Percentiles rank a stretch among this genome's conserved stretches.
phyloP scores from a whole-genome alignment of 768 basidiomycete species.

The Boletales sp. region DNA sequence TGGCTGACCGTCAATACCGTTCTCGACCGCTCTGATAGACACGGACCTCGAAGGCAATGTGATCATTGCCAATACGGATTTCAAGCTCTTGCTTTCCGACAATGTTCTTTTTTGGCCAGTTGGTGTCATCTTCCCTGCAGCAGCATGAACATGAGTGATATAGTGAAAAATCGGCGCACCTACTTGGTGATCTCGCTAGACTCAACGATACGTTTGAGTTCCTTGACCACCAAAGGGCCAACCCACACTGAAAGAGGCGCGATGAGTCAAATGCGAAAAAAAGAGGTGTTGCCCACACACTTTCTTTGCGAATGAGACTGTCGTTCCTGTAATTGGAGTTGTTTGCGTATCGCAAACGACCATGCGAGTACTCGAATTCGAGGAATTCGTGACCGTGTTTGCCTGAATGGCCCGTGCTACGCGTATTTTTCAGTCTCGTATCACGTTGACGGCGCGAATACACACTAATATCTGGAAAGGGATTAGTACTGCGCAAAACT shows the following conservation, averaged over 20 bases:
- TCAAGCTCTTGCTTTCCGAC: conserved; percentile 98
- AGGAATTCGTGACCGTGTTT: conserved; percentile 98
- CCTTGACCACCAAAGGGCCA: conserved; percentile 86
- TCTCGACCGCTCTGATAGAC: background rate
- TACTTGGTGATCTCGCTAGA: conserved; percentile 94
- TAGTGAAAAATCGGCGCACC: background rate
- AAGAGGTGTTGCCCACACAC: conserved; percentile 46
- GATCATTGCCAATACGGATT: conserved; percentile 89
- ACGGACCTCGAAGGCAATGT: conserved; percentile 93
- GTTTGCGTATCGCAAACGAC: conserved; percentile 95
- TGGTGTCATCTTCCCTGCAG: conserved; percentile 91
- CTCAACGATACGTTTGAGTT: conserved; percentile 91
- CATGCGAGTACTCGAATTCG: conserved; percentile 97
- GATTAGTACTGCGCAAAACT: conserved; percentile 11
- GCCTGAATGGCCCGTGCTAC: conserved; percentile 88
- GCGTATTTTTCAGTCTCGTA: background rate
- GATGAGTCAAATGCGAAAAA: background rate
- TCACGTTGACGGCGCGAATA: conserved; percentile 1
- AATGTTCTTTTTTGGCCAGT: conserved; percentile 99
- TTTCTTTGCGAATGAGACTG: conserved; percentile 97
- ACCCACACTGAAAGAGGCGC: conserved; percentile 73
- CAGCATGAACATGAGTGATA: background rate
- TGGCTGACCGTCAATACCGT: conserved; percentile 29
- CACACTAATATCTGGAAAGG: conserved; percentile 49
- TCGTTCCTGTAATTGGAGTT: conserved; percentile 99